These are phyloP conservation scores for Oryza nivara DNA, from an alignment of 176 grass and related monocot genomes.

Conservation along the genomic window DNA sequence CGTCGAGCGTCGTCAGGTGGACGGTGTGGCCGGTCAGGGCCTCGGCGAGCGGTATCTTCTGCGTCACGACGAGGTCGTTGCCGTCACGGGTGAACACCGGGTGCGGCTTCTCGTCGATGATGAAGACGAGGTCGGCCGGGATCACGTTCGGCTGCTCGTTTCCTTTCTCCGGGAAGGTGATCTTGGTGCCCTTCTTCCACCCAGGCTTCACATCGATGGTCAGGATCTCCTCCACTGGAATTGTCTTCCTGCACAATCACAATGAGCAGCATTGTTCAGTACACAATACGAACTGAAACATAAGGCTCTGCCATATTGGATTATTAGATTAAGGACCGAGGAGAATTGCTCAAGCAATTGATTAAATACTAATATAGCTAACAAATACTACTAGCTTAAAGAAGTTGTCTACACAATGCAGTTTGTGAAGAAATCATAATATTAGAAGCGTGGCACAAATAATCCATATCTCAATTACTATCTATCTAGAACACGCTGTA, in stretches of 20 bases:
- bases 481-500: too few relatives aligned
- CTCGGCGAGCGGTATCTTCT: slow-evolving; percentile 69
- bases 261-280: too few relatives aligned
- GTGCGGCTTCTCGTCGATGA: slow-evolving; percentile 96
- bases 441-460: too few relatives aligned
- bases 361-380: too few relatives aligned
- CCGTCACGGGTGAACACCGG: slow-evolving; percentile 85
- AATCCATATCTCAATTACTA: too few relatives aligned
- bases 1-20: slow-evolving; percentile 73
- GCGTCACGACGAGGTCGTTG: slow-evolving; percentile 77
- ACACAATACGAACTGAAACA: too few relatives aligned
- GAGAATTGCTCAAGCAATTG: too few relatives aligned
- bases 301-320: neutral
- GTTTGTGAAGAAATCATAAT: too few relatives aligned
- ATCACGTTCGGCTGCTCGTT: slow-evolving; percentile 73
- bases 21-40: slow-evolving; percentile 71
- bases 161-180: slow-evolving; percentile 94
- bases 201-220: slow-evolving; percentile 92
- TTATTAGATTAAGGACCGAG: too few relatives aligned
- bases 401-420: too few relatives aligned
- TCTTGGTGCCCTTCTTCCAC: slow-evolving; percentile 99
- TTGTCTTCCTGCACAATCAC: slow-evolving; percentile 54
- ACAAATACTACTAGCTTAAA: too few relatives aligned
- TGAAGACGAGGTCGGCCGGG: slow-evolving; percentile 75
- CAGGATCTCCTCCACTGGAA: slow-evolving; percentile 82